Evolutionary conservation across 1,284 basidiomycete genomes (phyloP).

Genomic region (Quambalaria eucalypti): DNA sequence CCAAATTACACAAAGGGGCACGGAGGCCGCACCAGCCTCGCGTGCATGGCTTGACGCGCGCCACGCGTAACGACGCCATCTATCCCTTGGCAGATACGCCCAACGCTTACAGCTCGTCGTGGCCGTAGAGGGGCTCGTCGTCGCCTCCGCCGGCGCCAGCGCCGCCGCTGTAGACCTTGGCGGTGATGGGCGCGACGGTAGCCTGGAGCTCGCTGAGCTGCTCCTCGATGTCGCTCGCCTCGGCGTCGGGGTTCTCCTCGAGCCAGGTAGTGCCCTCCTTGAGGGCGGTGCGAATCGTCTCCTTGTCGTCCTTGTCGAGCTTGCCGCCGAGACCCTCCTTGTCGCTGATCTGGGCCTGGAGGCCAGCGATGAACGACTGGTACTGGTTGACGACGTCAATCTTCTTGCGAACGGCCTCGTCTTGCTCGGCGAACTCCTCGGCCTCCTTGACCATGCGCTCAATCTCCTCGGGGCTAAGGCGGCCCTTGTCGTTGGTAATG

Average conservation of each 20-base stretch:
- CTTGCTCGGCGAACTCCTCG: slow-evolving; percentile 45
- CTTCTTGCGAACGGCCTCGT: slow-evolving; percentile 42
- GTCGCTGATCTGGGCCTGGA: slow-evolving; percentile 40
- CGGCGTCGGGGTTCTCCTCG: slow-evolving; percentile 44
- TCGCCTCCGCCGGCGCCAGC: slow-evolving; percentile 18
- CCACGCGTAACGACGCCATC: no score
- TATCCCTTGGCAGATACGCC: no score
- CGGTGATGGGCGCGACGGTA: slow-evolving; percentile 43
- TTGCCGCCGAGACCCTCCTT: slow-evolving; percentile 47
- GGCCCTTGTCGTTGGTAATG: slow-evolving; percentile 46
- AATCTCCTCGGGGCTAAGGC: slow-evolving; percentile 41
- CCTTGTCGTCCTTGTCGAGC: slow-evolving; percentile 46
- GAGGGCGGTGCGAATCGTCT: slow-evolving; percentile 40
- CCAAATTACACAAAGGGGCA: no score
- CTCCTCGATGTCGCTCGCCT: slow-evolving; percentile 46
- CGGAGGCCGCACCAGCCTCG: no score
- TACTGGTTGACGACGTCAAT: slow-evolving; percentile 44
- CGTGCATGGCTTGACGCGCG: no score
- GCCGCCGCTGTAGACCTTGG: slow-evolving; percentile 41
- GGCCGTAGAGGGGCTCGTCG: slow-evolving; percentile 39
- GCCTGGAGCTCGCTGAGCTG: slow-evolving; percentile 45
- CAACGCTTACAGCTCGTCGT: slow-evolving; percentile 46
- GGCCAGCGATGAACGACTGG: slow-evolving; percentile 45
- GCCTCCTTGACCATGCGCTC: slow-evolving; percentile 46
- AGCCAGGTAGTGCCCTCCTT: slow-evolving; percentile 46